A percentile compares a stretch with the other conserved stretches of the same genome.
These are phyloP conservation scores for Alternaria longipes DNA, from an alignment of 2,329 filamentous ascomycete species.

Conservation along the genomic window DNA sequence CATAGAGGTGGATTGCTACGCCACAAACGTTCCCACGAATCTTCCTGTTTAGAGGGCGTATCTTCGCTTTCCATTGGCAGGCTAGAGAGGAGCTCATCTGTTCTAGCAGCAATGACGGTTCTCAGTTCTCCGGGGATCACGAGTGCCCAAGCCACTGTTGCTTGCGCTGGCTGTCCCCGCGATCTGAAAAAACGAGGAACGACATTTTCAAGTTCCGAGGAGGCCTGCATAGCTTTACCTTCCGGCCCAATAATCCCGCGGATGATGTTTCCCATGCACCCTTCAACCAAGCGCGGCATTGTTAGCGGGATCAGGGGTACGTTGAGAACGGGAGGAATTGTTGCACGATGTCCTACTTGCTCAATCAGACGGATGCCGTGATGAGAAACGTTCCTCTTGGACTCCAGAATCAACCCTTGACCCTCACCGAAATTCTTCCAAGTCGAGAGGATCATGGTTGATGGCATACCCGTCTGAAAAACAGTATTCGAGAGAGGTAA, in stretches of 20 bases:
- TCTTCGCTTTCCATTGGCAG: slow-evolving; percentile 2
- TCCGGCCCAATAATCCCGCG: slow-evolving; percentile 64
- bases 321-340: slow-evolving; percentile 32
- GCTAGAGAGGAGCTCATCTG: slow-evolving; percentile 15
- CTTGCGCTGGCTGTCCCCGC: slow-evolving; percentile 51
- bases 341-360: neutral
- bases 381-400: slow-evolving; percentile 26
- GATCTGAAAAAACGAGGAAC: slow-evolving; percentile 68
- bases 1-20: slow-evolving; percentile 30
- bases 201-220: slow-evolving; percentile 72
- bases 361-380: slow-evolving; percentile 24
- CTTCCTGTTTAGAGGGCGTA: neutral
- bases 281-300: slow-evolving; percentile 66
- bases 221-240: slow-evolving; percentile 66
- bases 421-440: slow-evolving; percentile 27
- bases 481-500: slow-evolving; percentile 80
- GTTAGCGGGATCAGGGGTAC: slow-evolving; percentile 71
- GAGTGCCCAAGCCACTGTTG: slow-evolving; percentile 77
- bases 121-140: slow-evolving; percentile 59
- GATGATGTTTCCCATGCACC: slow-evolving; percentile 81
- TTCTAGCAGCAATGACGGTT: slow-evolving; percentile 7
- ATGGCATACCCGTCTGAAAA: slow-evolving; percentile 71
- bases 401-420: slow-evolving; percentile 14
- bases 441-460: slow-evolving; percentile 36
- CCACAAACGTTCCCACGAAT: slow-evolving; percentile 31